These are phyloP conservation scores for Talaromyces atroroseus DNA, from an alignment of 2,329 filamentous ascomycete genomes.

Conservation along the genomic window DNA sequence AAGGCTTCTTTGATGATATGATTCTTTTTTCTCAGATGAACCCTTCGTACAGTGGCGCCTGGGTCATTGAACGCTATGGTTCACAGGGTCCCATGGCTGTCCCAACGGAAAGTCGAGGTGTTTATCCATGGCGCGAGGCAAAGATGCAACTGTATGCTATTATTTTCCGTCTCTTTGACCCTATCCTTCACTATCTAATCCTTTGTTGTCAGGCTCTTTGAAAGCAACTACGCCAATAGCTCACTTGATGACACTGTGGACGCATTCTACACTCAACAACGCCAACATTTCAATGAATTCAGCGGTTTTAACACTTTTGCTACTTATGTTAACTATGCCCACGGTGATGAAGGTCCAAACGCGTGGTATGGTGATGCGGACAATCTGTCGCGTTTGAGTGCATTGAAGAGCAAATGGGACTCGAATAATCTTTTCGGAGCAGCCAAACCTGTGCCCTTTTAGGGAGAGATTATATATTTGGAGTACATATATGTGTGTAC, in stretches of 20 bases:
- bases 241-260: slow-evolving; percentile 5
- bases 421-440: slow-evolving; percentile 22
- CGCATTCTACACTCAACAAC: slow-evolving; percentile 8
- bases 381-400: slow-evolving; percentile 20
- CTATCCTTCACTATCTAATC: not conserved
- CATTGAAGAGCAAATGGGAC: slow-evolving; percentile 24
- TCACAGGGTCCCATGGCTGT: slow-evolving; percentile 8
- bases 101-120: slow-evolving; percentile 2
- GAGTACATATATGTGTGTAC: no score
- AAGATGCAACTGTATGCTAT: slow-evolving; percentile 8
- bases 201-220: not conserved
- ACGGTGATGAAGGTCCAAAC: slow-evolving; percentile 24
- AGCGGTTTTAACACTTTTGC: slow-evolving; percentile 7
- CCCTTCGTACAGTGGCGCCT: slow-evolving; percentile 2
- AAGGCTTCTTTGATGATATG: slow-evolving; percentile 10
- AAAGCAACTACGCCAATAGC: slow-evolving; percentile 6
- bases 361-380: slow-evolving; percentile 19
- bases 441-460: slow-evolving; percentile 5
- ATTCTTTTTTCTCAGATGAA: slow-evolving; percentile 9
- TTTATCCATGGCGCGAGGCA: slow-evolving; percentile 9
- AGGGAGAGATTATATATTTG: not conserved
- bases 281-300: slow-evolving; percentile 11
- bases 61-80: slow-evolving; percentile 10
- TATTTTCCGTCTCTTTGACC: not conserved
- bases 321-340: slow-evolving; percentile 25